phyloP scores from a whole-genome alignment of 306 rosid species.

The Corylus avellana region DNA sequence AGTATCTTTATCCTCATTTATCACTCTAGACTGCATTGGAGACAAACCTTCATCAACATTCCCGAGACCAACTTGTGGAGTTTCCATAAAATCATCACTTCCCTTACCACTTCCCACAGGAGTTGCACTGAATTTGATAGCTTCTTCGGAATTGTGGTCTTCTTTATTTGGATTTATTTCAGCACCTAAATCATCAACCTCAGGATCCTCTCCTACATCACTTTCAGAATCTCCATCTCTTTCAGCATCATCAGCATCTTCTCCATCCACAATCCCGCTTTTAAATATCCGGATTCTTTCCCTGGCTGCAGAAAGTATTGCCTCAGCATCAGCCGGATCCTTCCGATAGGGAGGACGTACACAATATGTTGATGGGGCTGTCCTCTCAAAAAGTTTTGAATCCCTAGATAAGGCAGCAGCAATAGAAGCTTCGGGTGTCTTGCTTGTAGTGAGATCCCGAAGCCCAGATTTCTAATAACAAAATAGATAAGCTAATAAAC shows the following conservation, averaged over 20 bases:
- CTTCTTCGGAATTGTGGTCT: conserved; percentile 28
- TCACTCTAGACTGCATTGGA: conserved; percentile 28
- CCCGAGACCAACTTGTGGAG: conserved; percentile 30
- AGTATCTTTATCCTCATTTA: conserved; percentile 28
- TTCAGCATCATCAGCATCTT: conserved; percentile 62
- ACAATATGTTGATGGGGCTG: conserved; percentile 80
- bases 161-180: conserved; percentile 38
- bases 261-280: conserved; percentile 50
- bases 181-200: conserved; percentile 54
- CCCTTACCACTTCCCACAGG: conserved; percentile 31
- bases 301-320: conserved; percentile 66
- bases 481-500: conserved; percentile 10
- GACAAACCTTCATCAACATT: conserved; percentile 33
- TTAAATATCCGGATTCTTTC: conserved; percentile 58
- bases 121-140: conserved; percentile 24
- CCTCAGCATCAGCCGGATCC: conserved; percentile 64
- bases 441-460: conserved; percentile 80
- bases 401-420: conserved; percentile 82
- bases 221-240: conserved; percentile 75
- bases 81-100: conserved; percentile 26
- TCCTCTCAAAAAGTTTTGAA: conserved; percentile 80
- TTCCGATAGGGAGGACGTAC: conserved; percentile 67
- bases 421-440: conserved; percentile 82
- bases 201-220: conserved; percentile 62
- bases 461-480: conserved; percentile 73